Conservation (phyloP, 768 basidiomycete species). For the Tephrocybe sp. region DNA sequence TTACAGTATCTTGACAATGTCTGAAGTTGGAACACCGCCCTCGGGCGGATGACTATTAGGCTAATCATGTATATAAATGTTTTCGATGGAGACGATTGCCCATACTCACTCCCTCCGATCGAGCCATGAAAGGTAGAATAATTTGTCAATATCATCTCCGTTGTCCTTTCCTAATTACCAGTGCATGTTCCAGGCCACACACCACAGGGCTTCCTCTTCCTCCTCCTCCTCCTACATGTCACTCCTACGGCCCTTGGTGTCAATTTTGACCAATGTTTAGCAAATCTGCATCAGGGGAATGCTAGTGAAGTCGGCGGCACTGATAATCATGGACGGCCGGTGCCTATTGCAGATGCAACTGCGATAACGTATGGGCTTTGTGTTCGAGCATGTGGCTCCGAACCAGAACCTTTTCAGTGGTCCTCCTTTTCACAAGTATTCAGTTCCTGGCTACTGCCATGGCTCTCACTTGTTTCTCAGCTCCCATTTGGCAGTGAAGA, state of each 20-base stretch:
- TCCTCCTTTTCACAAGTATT: constrained; percentile 36
- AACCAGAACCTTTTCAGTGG: constrained; percentile 28
- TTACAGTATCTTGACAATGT: no score
- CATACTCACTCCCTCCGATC: no score
- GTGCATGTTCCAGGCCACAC: neutral
- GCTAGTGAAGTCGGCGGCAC: constrained; percentile 20
- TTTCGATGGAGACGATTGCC: no score
- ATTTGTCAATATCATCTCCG: no score
- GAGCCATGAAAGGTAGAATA: no score
- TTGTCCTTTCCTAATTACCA: no score
- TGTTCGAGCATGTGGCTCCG: constrained; percentile 23
- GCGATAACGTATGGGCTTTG: constrained; percentile 30
- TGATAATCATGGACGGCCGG: constrained; percentile 25
- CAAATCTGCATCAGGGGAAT: constrained; percentile 14
- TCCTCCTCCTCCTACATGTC: neutral
- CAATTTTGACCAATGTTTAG: constrained; percentile 22
- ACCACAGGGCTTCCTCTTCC: neutral
- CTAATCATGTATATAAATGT: no score
- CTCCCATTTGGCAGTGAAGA: constrained; percentile 43
- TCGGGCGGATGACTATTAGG: no score
- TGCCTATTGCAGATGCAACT: constrained; percentile 21
- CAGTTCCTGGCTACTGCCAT: constrained; percentile 45
- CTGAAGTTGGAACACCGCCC: no score
- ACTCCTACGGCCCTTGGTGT: constrained; percentile 1
- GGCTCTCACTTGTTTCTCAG: constrained; percentile 46